phyloP scores from a whole-genome alignment of 495 filamentous ascomycete genomes.

The Parachaetomium inaequale region DNA sequence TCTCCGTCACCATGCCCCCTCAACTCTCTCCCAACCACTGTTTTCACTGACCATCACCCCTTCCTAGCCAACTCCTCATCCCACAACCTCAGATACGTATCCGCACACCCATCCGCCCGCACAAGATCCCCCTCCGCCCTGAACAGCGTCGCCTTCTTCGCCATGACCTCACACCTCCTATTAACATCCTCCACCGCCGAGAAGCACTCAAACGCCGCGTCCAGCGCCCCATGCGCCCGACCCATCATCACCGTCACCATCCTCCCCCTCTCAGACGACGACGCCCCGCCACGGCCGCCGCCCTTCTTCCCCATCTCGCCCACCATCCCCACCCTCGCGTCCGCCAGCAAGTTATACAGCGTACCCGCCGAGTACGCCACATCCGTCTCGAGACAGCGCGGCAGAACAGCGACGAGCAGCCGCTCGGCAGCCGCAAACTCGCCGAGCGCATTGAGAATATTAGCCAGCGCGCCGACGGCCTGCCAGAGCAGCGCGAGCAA shows the following conservation, averaged over 20 bases:
- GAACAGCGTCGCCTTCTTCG: conserved; percentile 80
- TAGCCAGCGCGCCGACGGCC: conserved; percentile 64
- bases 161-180: conserved; percentile 78
- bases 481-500: conserved; percentile 75
- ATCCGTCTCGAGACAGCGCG: conserved; percentile 76
- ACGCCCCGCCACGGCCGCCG: neutral
- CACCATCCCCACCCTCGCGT: conserved; percentile 80
- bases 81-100: conserved; percentile 62
- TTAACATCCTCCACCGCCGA: conserved; percentile 68
- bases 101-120: conserved; percentile 70
- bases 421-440: conserved; percentile 69
- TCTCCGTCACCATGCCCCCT: too few species aligned
- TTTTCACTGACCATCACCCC: neutral
- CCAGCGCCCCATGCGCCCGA: conserved; percentile 61
- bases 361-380: conserved; percentile 61
- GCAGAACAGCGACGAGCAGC: conserved; percentile 70
- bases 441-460: conserved; percentile 64
- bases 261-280: neutral
- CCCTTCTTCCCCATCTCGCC: conserved; percentile 44
- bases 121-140: conserved; percentile 66
- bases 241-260: neutral
- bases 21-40: neutral
- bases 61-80: conserved; percentile 34
- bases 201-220: conserved; percentile 61
- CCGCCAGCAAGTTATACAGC: conserved; percentile 72